Evolutionary conservation across 164 flowering plant genomes (phyloP).

Genomic region (Dillenia suffruticosa): DNA sequence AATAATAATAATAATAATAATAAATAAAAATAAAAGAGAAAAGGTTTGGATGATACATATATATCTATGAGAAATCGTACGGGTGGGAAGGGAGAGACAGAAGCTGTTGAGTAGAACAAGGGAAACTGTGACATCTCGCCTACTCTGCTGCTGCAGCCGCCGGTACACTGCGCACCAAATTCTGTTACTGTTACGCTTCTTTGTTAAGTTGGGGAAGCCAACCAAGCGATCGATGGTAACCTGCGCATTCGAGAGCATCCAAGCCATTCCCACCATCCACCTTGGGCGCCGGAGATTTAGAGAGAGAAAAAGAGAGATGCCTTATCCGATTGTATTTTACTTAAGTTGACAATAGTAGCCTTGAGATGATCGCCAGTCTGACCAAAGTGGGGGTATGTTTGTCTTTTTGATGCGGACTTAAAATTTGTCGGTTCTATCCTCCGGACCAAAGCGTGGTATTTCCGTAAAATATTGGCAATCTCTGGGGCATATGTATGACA

Average conservation of each 20-base stretch:
- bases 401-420: too few species aligned
- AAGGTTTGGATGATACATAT: too few species aligned
- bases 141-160: constrained; percentile 22
- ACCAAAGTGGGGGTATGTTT: too few species aligned
- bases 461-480: too few species aligned
- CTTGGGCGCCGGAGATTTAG: too few species aligned
- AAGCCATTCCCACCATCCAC: constrained; percentile 13
- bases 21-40: too few species aligned
- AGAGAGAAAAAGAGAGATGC: not conserved
- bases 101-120: constrained; percentile 30
- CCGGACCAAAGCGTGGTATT: too few species aligned
- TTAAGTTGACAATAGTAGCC: not conserved
- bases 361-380: constrained; percentile 20
- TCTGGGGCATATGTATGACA: too few species aligned
- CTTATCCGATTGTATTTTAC: constrained; percentile 2
- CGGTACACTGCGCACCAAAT: constrained; percentile 33
- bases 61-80: constrained; percentile 30
- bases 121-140: constrained; percentile 51
- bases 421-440: too few species aligned
- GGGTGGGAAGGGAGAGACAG: constrained; percentile 29
- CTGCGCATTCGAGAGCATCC: constrained; percentile 17
- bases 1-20: too few species aligned
- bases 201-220: not conserved
- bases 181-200: constrained; percentile 1
- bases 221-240: constrained; percentile 17